Base-by-base conservation (phyloP, 2,329 filamentous ascomycete genomes). In the Calonectria crousiana region DNA sequence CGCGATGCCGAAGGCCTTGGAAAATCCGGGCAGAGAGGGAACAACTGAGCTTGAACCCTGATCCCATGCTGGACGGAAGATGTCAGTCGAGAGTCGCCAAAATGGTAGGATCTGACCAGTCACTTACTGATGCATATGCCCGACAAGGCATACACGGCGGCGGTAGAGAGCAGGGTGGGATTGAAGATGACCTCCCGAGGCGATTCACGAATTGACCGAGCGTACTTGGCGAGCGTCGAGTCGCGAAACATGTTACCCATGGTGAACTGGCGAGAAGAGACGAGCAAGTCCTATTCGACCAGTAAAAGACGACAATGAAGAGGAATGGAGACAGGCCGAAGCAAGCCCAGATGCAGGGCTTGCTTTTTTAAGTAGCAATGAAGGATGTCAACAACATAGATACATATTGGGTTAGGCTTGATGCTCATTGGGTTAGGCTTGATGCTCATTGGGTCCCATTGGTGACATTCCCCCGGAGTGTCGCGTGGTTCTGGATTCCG, bases 41-140 rank as follows among this genome's bases (percentile, higher is more conserved):
- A 77, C 69, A 38, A 77, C 75, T 18, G 75, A 77, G 28, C 72
- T 75, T 2, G 75, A 76, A 16, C 75, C 75, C 23, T 77, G 75
- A 38, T 77, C 74, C 75, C 75, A 77, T 1, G 74, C 75, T 77
- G 16, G 20, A 53, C 10, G 26, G 1, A 6, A 30, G 13, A 10
- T 4, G 10, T 41, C 26, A 56, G 49, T 32, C 18, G 13, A 26
- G n/a, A 41, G 32, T 6, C 13, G 9, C 20, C 30, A 32, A 32
- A 32, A 32, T 32, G 30, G 0, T 0, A 9, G 2, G 23, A 23
- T 23, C 3, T 47, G 3, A 47, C 44, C 13, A 23, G 8, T 18
- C 30, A 53, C 72, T 53, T 67, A 75, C 75, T 76, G 41, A 76
- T 76, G n/a, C 75, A 76, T 13, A 75, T 11, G 26, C 75, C 75